Conservation (phyloP, 148 eudicot genomes). For the Vaccinium macrocarpon region DNA sequence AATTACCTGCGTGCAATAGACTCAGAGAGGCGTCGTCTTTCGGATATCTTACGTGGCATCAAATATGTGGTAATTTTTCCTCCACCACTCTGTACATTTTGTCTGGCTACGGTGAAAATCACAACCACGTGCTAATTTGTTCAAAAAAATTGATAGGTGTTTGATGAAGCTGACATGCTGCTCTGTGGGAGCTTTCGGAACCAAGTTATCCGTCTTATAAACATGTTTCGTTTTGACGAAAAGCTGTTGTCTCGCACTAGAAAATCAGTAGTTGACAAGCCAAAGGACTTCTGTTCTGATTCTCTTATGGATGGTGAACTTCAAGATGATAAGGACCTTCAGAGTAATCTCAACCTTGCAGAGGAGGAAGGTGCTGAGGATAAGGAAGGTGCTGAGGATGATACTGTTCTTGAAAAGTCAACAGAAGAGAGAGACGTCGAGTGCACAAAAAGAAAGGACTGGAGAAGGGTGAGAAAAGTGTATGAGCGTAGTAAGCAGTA, state of each 20-base stretch:
- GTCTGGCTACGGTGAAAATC: background rate
- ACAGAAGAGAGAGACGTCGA: constrained; percentile 25
- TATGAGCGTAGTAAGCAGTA: constrained; percentile 89
- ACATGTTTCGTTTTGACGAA: constrained; percentile 93
- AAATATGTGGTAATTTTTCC: constrained; percentile 63
- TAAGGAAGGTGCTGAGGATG: constrained; percentile 29
- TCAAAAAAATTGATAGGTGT: constrained; percentile 52
- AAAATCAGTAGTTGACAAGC: constrained; percentile 25
- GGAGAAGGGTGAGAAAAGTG: constrained; percentile 72
- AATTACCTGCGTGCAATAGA: constrained; percentile 77
- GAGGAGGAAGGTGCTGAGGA: constrained; percentile 41
- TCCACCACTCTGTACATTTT: background rate
- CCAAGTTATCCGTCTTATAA: constrained; percentile 81
- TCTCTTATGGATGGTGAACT: constrained; percentile 24
- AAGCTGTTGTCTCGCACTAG: constrained; percentile 60
- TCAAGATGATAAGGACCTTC: constrained; percentile 34
- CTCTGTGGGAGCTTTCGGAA: constrained; percentile 93
- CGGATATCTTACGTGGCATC: constrained; percentile 64
- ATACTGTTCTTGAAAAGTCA: constrained; percentile 21
- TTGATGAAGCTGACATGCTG: constrained; percentile 94
- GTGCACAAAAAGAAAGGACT: constrained; percentile 41
- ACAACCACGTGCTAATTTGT: background rate
- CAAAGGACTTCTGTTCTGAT: constrained; percentile 28
- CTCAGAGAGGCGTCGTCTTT: constrained; percentile 56
- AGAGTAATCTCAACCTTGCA: constrained; percentile 22